phyloP scores from a whole-genome alignment of 2,329 filamentous ascomycete species.

The Chaetomium olivaceum region DNA sequence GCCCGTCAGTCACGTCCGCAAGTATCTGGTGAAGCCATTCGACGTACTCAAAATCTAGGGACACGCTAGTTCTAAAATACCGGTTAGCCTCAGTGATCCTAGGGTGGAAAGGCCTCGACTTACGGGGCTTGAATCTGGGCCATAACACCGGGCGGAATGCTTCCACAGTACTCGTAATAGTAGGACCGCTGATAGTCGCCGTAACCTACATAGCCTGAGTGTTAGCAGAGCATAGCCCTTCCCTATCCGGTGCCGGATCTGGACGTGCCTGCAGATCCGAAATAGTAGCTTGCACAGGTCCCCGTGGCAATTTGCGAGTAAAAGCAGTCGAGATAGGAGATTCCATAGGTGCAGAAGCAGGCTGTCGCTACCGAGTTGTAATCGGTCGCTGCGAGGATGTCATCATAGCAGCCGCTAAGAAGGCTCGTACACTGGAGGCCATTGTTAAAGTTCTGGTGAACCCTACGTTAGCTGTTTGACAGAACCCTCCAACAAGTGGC shows the following conservation, averaged over 20 bases:
- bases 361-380: conserved; percentile 7
- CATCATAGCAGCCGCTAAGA: conserved; percentile 25
- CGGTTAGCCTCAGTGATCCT: neutral
- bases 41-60: conserved; percentile 31
- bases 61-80: conserved; percentile 23
- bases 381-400: conserved; percentile 17
- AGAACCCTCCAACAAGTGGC: neutral
- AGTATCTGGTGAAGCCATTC: no score
- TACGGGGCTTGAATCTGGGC: conserved; percentile 27
- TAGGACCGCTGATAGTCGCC: conserved; percentile 26
- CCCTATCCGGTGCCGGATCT: neutral
- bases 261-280: conserved; percentile 18
- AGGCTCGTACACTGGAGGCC: conserved; percentile 26
- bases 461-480: neutral
- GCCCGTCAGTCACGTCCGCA: neutral
- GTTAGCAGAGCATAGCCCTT: neutral
- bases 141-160: conserved; percentile 25
- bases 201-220: conserved; percentile 11
- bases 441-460: conserved; percentile 9
- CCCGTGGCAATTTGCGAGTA: conserved; percentile 21
- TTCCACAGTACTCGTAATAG: conserved; percentile 28
- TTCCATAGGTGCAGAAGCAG: conserved; percentile 34
- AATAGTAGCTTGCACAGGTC: conserved; percentile 23
- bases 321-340: conserved; percentile 32
- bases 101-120: neutral